Base-by-base conservation (phyloP, 306 rosid species). In the Glycine soja region DNA sequence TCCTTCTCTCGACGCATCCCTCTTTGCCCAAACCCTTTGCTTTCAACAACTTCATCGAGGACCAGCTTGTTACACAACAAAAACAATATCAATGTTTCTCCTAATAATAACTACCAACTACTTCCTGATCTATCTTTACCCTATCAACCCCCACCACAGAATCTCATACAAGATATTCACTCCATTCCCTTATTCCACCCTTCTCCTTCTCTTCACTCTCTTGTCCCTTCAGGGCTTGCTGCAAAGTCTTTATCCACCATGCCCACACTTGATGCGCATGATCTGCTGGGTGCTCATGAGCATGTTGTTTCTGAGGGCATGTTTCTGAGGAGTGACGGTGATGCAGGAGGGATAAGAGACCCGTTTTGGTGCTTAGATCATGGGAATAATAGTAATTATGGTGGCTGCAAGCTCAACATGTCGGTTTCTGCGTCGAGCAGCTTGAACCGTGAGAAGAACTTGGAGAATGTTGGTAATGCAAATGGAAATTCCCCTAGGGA, bases 381-480 rank as follows among this genome's bases (percentile, higher is more conserved):
- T 50, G 40, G 42, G 0, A 63, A 63, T 4, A 46, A 46, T 47
- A 65, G 42, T 2, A 63, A 34, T 10, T 65, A 79, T 63, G 78
- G 75, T 34, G 80, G 77, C 72, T 84, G 95, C 51, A 88, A 89
- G 80, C 66, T 88, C 16, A 85, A 79, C 72, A 84, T 85, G 3
- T 66, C 86, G 9, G 59, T 72, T 9, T 42, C 88, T 64, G 87
- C 70, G 3, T 62, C 89, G 15, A 84, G 61, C 45, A 84, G 82
- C 24, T 80, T 90, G 68, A 65, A 65, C 71, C 71, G 84, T 70
- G 90, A 88, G 8, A 87, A 82, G 76, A 71, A 42, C 38, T 72
- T 84, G 70, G 91, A 82, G 80, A 89, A 77, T 38, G 30, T 24
- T 24, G 70, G 19, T 36, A 63, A 34, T 24, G 30, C 2, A 24